Evolutionary conservation across 768 basidiomycete species (phyloP).

Genomic region (Crepidotus variabilis): DNA sequence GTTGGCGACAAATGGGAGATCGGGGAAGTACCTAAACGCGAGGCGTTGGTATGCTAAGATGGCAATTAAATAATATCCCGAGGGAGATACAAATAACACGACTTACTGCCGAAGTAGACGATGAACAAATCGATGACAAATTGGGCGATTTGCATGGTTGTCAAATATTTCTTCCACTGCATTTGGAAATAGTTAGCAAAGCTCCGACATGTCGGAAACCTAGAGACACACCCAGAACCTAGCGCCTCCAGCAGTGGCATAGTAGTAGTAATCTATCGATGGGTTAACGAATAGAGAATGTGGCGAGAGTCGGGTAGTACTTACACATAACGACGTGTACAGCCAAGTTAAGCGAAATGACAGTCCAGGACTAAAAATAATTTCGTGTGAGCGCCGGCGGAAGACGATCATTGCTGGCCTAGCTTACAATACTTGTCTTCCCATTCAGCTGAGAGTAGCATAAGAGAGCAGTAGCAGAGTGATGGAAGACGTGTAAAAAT

Average conservation of each 20-base stretch:
- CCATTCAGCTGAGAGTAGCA: slow-evolving; percentile 96
- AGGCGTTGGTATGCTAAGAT: slow-evolving; percentile 76
- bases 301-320: slow-evolving; percentile 24
- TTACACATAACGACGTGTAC: slow-evolving; percentile 98
- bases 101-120: slow-evolving; percentile 95
- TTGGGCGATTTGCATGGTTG: slow-evolving; percentile 94
- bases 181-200: background rate
- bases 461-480: slow-evolving; percentile 93
- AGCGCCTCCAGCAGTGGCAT: slow-evolving; percentile 94
- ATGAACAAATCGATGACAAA: slow-evolving; percentile 89
- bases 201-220: background rate
- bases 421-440: slow-evolving; percentile 83
- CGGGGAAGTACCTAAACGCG: slow-evolving; percentile 55
- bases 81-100: background rate
- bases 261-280: slow-evolving; percentile 93
- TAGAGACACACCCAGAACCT: slow-evolving; percentile 78
- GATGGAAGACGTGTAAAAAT: slow-evolving; percentile 98
- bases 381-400: slow-evolving; percentile 1
- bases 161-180: slow-evolving; percentile 99
- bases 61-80: slow-evolving; percentile 4
- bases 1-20: slow-evolving; percentile 68
- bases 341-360: slow-evolving; percentile 83
- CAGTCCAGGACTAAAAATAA: slow-evolving; percentile 81
- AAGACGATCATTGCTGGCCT: background rate
- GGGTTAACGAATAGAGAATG: background rate